These are phyloP conservation scores for Collybia mongolica DNA, from an alignment of 768 basidiomycete genomes.

Conservation along the genomic window DNA sequence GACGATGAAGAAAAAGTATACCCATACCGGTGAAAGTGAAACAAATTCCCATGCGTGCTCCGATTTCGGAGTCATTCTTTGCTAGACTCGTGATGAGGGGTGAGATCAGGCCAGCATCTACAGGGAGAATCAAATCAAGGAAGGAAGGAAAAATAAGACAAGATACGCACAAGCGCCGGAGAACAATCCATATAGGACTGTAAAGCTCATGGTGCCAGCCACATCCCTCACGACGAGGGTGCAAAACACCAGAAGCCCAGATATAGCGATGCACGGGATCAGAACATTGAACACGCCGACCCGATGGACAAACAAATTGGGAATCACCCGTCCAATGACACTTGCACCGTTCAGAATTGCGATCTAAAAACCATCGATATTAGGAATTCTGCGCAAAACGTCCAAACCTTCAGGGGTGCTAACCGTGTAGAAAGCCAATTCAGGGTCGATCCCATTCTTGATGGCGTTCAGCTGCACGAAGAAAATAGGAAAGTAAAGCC, in stretches of 20 bases:
- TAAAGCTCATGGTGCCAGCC: slow-evolving; percentile 29
- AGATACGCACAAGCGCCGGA: slow-evolving; percentile 33
- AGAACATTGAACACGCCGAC: slow-evolving; percentile 27
- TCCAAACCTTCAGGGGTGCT: background rate
- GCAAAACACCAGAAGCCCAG: slow-evolving; percentile 32
- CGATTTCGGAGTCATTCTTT: slow-evolving; percentile 47
- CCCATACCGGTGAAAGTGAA: slow-evolving; percentile 27
- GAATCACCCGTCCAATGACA: slow-evolving; percentile 33
- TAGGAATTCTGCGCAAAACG: no score
- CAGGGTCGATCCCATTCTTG: slow-evolving; percentile 24
- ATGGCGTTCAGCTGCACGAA: slow-evolving; percentile 36
- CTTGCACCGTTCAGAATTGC: slow-evolving; percentile 53
- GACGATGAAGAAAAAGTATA: background rate
- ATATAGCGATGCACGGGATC: slow-evolving; percentile 22
- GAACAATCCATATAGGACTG: slow-evolving; percentile 39
- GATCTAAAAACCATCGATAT: slow-evolving; percentile 31
- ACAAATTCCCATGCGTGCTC: slow-evolving; percentile 49
- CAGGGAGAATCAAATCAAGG: background rate
- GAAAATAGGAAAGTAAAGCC: slow-evolving; percentile 32
- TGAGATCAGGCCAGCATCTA: slow-evolving; percentile 39
- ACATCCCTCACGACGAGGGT: slow-evolving; percentile 29
- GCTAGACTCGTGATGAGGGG: slow-evolving; percentile 45
- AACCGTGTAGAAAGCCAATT: slow-evolving; percentile 40
- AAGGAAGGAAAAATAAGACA: slow-evolving; percentile 3
- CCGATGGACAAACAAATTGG: slow-evolving; percentile 29